phyloP scores from a whole-genome alignment of 2,329 filamentous ascomycete genomes.

The Zalaria obscura region DNA sequence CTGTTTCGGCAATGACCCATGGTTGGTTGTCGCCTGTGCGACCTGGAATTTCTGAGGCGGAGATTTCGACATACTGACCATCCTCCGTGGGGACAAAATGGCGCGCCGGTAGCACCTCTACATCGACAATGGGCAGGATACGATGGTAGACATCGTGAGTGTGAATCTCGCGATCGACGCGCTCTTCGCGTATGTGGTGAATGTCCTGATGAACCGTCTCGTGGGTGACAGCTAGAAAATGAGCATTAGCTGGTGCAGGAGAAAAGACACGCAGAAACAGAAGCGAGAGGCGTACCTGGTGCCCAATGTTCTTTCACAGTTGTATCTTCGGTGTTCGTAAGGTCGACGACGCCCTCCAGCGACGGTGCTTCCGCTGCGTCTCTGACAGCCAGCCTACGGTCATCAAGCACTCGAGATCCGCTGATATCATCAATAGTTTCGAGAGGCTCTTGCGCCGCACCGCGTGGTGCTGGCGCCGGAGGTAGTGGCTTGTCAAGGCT shows the following conservation, averaged over 20 bases:
- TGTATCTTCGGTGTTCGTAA: constrained; percentile 24
- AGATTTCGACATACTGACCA: constrained; percentile 28
- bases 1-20: constrained; percentile 19
- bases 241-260: background rate
- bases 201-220: constrained; percentile 30
- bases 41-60: constrained; percentile 25
- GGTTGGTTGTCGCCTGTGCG: constrained; percentile 11
- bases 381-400: background rate
- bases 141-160: constrained; percentile 38
- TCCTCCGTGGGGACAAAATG: constrained; percentile 32
- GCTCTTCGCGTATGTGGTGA: constrained; percentile 33
- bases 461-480: constrained; percentile 2
- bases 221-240: constrained; percentile 33
- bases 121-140: constrained; percentile 38
- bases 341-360: constrained; percentile 18
- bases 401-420: background rate
- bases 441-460: background rate
- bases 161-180: constrained; percentile 39
- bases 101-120: constrained; percentile 37
- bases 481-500: constrained; percentile 14
- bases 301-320: constrained; percentile 22
- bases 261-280: background rate
- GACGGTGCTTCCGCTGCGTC: constrained; percentile 6
- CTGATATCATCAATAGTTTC: background rate
- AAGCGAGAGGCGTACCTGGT: constrained; percentile 18